Conservation (phyloP, 805 yeast species). For the Saccharomycopsis vini region DNA sequence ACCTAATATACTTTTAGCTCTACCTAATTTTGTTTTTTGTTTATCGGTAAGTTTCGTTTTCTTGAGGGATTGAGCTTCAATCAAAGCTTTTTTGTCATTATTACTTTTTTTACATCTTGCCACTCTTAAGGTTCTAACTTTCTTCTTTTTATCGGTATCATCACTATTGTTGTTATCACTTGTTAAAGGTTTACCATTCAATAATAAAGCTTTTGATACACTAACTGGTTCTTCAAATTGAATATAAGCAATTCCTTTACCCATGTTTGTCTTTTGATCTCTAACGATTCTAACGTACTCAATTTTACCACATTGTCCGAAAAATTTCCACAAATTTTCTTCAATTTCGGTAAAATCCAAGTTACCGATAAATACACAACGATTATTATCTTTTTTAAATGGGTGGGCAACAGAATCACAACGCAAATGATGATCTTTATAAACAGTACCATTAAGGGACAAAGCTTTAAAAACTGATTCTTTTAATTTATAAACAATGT, state of each 20-base stretch:
- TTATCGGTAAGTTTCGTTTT: slow-evolving; percentile 40
- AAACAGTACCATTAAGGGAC: slow-evolving; percentile 55
- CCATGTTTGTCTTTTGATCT: slow-evolving; percentile 88
- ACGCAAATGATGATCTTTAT: slow-evolving; percentile 68
- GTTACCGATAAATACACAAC: slow-evolving; percentile 88
- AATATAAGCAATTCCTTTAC: slow-evolving; percentile 95
- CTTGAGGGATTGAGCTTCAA: slow-evolving; percentile 23
- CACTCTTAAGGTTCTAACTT: slow-evolving; percentile 62
- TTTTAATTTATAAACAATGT: slow-evolving; percentile 62
- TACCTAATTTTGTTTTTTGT: slow-evolving; percentile 70
- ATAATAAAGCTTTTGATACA: slow-evolving; percentile 72
- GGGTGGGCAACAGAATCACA: slow-evolving; percentile 95
- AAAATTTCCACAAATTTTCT: slow-evolving; percentile 80
- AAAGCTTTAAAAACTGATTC: slow-evolving; percentile 36
- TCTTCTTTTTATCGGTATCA: slow-evolving; percentile 39
- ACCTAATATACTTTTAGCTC: slow-evolving; percentile 68
- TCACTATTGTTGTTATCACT: slow-evolving; percentile 28
- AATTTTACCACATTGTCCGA: slow-evolving; percentile 53
- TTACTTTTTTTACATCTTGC: slow-evolving; percentile 50
- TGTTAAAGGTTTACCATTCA: slow-evolving; percentile 59
- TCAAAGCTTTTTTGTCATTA: slow-evolving; percentile 21
- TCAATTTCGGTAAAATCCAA: slow-evolving; percentile 88
- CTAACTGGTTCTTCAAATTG: slow-evolving; percentile 70
- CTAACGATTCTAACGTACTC: slow-evolving; percentile 87
- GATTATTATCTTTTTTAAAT: slow-evolving; percentile 69